Evolutionary conservation across 345 rosid species (phyloP).

Genomic region (Murraya koenigii): DNA sequence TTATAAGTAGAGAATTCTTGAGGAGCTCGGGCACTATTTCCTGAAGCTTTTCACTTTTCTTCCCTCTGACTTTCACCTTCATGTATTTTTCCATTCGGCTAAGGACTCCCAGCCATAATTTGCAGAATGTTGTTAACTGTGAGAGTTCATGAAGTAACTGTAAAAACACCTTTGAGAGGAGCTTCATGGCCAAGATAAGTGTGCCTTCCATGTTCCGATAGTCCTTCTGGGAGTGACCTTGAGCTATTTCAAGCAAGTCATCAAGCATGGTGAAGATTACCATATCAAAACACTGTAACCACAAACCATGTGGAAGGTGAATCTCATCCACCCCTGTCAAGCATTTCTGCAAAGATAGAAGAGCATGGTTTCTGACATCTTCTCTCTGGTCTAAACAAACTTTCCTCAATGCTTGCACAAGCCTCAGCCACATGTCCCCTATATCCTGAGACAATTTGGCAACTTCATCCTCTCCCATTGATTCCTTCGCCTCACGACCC

Average conservation of each 20-base stretch:
- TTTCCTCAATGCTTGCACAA: slow-evolving; percentile 92
- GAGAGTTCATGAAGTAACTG: slow-evolving; percentile 70
- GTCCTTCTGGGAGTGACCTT: slow-evolving; percentile 89
- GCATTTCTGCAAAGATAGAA: slow-evolving; percentile 81
- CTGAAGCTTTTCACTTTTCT: slow-evolving; percentile 91
- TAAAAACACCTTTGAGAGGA: slow-evolving; percentile 73
- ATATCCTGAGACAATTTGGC: slow-evolving; percentile 69
- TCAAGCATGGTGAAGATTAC: slow-evolving; percentile 92
- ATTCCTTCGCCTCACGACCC: slow-evolving; percentile 67
- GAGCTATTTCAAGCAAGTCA: slow-evolving; percentile 91
- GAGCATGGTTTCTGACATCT: slow-evolving; percentile 91
- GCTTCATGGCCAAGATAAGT: slow-evolving; percentile 70
- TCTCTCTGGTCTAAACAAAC: slow-evolving; percentile 99
- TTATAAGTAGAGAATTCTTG: slow-evolving; percentile 71
- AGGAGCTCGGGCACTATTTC: slow-evolving; percentile 84
- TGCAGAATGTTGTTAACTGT: slow-evolving; percentile 81
- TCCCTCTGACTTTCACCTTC: slow-evolving; percentile 84
- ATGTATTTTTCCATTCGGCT: slow-evolving; percentile 90
- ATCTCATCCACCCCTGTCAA: slow-evolving; percentile 76
- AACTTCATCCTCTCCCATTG: slow-evolving; percentile 76
- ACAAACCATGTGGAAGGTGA: slow-evolving; percentile 60
- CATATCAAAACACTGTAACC: slow-evolving; percentile 85
- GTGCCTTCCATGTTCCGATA: slow-evolving; percentile 95
- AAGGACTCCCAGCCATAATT: slow-evolving; percentile 90
- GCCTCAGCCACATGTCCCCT: slow-evolving; percentile 97